Conservation (phyloP, 306 rosid species). For the Parietaria judaica region DNA sequence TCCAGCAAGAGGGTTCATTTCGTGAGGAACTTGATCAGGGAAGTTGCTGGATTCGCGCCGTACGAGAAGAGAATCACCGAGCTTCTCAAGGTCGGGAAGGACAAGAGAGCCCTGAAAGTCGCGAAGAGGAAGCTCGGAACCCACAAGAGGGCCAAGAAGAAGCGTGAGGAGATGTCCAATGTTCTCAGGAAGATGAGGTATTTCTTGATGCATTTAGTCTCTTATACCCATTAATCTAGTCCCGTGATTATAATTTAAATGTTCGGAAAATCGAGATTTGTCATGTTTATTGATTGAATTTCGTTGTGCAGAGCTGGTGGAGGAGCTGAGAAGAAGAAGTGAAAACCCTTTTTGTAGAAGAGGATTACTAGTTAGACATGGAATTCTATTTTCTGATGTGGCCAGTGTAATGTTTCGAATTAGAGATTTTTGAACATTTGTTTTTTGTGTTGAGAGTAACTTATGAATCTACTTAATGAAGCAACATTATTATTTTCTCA, state of each 20-base stretch:
- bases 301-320: constrained; percentile 68
- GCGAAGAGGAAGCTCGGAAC: constrained; percentile 89
- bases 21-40: constrained; percentile 65
- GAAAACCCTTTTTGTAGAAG: neutral
- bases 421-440: too few species aligned
- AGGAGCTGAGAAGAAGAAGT: constrained; percentile 76
- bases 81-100: constrained; percentile 93
- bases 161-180: constrained; percentile 88
- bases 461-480: too few species aligned
- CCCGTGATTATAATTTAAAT: too few species aligned
- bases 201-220: too few species aligned
- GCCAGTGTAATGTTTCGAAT: too few species aligned
- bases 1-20: constrained; percentile 74
- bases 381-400: too few species aligned
- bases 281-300: neutral
- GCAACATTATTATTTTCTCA: too few species aligned
- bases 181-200: constrained; percentile 90
- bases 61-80: constrained; percentile 90
- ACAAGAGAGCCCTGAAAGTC: constrained; percentile 78
- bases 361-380: constrained; percentile 1
- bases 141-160: constrained; percentile 84
- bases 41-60: constrained; percentile 89
- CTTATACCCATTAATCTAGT: too few species aligned
- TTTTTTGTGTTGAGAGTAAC: too few species aligned
- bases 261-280: too few species aligned